These are phyloP conservation scores for Aspergillus chevalieri DNA, from an alignment of 2,329 filamentous ascomycete genomes.

Conservation along the genomic window DNA sequence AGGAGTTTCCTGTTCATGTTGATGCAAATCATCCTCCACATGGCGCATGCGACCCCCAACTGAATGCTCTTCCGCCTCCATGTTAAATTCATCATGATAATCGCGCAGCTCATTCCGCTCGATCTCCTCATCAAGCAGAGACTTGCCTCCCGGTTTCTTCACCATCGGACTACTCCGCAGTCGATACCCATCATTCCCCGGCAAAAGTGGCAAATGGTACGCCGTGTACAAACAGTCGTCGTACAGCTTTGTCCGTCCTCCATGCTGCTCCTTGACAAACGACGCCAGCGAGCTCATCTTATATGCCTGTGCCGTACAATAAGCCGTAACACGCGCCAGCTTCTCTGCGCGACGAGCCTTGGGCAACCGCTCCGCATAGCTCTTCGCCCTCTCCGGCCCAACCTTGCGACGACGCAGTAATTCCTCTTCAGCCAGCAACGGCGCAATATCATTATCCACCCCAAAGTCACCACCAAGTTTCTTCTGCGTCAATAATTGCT, in stretches of 20 bases:
- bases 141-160: slow-evolving; percentile 89
- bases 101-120: slow-evolving; percentile 85
- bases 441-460: slow-evolving; percentile 48
- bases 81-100: slow-evolving; percentile 86
- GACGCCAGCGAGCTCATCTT: slow-evolving; percentile 82
- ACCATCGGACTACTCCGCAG: slow-evolving; percentile 84
- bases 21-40: slow-evolving; percentile 12
- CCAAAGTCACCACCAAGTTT: slow-evolving; percentile 48
- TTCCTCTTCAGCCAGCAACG: slow-evolving; percentile 54
- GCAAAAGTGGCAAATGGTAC: slow-evolving; percentile 83
- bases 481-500: slow-evolving; percentile 27
- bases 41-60: slow-evolving; percentile 28
- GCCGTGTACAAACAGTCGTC: slow-evolving; percentile 96
- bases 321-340: slow-evolving; percentile 83
- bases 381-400: slow-evolving; percentile 62
- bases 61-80: slow-evolving; percentile 51
- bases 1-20: neutral
- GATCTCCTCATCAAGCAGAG: slow-evolving; percentile 88
- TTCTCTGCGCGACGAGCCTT: slow-evolving; percentile 84
- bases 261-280: slow-evolving; percentile 81
- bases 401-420: slow-evolving; percentile 50
- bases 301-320: slow-evolving; percentile 91
- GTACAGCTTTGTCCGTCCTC: slow-evolving; percentile 90
- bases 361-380: slow-evolving; percentile 85
- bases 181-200: slow-evolving; percentile 79